A percentile compares a stretch with the other conserved stretches of the same genome.
These are phyloP conservation scores for Carex kokanica DNA, from an alignment of 176 grass and related monocot species.

Conservation along the genomic window DNA sequence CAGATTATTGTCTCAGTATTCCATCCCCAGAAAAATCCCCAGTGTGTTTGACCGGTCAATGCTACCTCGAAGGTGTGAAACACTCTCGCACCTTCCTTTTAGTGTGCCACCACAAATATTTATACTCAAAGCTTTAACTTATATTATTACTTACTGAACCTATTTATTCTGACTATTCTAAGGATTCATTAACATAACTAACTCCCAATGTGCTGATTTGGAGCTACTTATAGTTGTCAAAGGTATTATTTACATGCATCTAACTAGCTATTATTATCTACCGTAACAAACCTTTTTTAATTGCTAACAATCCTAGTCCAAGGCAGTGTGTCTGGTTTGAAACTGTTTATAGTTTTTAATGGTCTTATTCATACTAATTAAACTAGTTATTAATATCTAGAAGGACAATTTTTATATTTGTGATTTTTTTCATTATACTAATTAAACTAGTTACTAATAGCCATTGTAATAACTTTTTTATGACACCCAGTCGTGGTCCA, in stretches of 20 bases:
- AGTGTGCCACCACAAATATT: background rate
- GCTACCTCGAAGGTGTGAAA: no score
- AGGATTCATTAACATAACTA: background rate
- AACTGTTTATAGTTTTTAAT: background rate
- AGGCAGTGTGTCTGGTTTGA: background rate
- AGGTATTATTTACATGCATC: background rate
- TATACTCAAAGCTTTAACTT: background rate
- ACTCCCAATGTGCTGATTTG: background rate
- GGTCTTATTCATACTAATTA: background rate
- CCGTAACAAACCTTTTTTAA: background rate
- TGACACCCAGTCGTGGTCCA: background rate
- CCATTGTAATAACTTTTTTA: background rate
- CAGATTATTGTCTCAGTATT: background rate
- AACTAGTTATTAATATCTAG: slow-evolving; percentile 4
- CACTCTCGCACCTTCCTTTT: background rate
- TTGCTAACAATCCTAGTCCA: background rate
- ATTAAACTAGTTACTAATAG: background rate
- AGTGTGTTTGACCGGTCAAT: background rate
- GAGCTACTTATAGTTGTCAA: background rate
- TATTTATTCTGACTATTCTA: background rate
- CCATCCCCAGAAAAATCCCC: background rate
- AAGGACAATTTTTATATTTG: background rate
- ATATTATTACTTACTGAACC: background rate
- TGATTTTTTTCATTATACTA: background rate
- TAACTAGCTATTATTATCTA: background rate